A percentile compares a stretch with the other conserved stretches of the same genome.
Conservation (phyloP, 1,284 basidiomycete species). For the Tremellales sp. region DNA sequence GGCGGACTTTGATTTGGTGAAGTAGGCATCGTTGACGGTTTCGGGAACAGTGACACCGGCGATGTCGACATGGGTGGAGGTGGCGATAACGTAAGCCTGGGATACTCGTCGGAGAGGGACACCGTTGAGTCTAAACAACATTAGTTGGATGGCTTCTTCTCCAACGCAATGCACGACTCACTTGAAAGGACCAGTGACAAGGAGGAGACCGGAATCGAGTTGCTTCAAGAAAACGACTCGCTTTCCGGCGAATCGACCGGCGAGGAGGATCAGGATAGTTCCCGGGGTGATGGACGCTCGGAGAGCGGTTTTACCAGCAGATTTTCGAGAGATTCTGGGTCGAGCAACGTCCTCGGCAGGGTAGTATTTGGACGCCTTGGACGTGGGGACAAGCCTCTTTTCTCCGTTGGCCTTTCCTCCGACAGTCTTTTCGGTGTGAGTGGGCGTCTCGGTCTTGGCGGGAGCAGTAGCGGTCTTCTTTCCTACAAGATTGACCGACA, state of each 20-base stretch:
- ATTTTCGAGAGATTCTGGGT: slow-evolving; percentile 90
- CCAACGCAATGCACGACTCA: slow-evolving; percentile 19
- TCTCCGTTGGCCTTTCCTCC: slow-evolving; percentile 89
- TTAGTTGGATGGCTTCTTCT: slow-evolving; percentile 7
- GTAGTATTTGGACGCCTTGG: slow-evolving; percentile 92
- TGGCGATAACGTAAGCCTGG: slow-evolving; percentile 99
- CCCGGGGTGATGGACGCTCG: slow-evolving; percentile 90
- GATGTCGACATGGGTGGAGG: slow-evolving; percentile 91
- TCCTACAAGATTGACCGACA: slow-evolving; percentile 45
- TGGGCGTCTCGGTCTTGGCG: slow-evolving; percentile 54
- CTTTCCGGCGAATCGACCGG: slow-evolving; percentile 97
- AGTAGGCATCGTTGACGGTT: slow-evolving; percentile 94
- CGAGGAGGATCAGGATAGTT: slow-evolving; percentile 92
- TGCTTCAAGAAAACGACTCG: slow-evolving; percentile 98
- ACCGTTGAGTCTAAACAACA: slow-evolving; percentile 67
- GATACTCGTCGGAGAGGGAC: slow-evolving; percentile 97
- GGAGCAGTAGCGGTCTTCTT: slow-evolving; percentile 71
- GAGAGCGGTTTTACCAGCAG: slow-evolving; percentile 64
- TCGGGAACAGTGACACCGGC: slow-evolving; percentile 66
- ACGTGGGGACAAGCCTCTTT: slow-evolving; percentile 75
- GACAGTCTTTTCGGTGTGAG: slow-evolving; percentile 72
- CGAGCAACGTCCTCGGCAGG: slow-evolving; percentile 89
- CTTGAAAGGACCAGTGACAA: slow-evolving; percentile 98
- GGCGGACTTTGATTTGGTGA: slow-evolving; percentile 74
- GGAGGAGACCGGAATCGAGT: slow-evolving; percentile 83